A percentile compares a stretch with the other conserved stretches of the same genome.
phyloP scores from a whole-genome alignment of 768 basidiomycete species.

The Tricholoma sp. region DNA sequence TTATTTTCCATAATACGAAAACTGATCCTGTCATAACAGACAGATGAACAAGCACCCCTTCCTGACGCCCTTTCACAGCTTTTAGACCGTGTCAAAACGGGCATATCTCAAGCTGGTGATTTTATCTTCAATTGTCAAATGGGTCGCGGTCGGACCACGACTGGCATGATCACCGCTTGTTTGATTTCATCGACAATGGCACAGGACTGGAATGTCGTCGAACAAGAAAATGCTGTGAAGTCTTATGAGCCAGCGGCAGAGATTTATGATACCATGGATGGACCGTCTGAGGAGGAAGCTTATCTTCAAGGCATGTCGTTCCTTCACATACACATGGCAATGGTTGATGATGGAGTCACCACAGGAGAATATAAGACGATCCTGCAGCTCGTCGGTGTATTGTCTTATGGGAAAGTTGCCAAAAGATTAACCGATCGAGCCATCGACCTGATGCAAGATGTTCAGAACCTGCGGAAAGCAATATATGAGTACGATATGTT shows the following conservation, averaged over 20 bases:
- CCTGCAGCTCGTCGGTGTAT: slow-evolving; percentile 86
- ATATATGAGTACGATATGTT: slow-evolving; percentile 76
- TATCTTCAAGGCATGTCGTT: slow-evolving; percentile 68
- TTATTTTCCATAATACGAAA: not conserved
- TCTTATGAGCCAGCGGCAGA: slow-evolving; percentile 31
- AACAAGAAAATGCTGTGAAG: slow-evolving; percentile 32
- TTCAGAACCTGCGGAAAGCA: slow-evolving; percentile 93
- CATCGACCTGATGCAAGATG: slow-evolving; percentile 91
- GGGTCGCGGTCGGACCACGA: slow-evolving; percentile 89
- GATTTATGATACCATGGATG: slow-evolving; percentile 69
- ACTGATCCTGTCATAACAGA: slow-evolving; percentile 40
- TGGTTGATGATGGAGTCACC: not conserved
- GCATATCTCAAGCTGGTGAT: slow-evolving; percentile 58
- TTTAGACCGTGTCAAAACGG: slow-evolving; percentile 63
- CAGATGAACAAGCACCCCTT: slow-evolving; percentile 94
- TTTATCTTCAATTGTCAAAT: slow-evolving; percentile 98
- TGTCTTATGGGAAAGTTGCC: slow-evolving; percentile 88
- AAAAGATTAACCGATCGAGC: slow-evolving; percentile 87
- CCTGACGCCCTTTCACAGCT: slow-evolving; percentile 82
- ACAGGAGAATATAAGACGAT: slow-evolving; percentile 98
- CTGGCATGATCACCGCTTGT: slow-evolving; percentile 90
- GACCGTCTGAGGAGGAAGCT: slow-evolving; percentile 82
- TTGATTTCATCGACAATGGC: slow-evolving; percentile 69
- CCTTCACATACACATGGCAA: not conserved
- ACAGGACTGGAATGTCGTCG: slow-evolving; percentile 40